These are phyloP conservation scores for Lumnitzera racemosa DNA, from an alignment of 345 rosid species.

Conservation along the genomic window DNA sequence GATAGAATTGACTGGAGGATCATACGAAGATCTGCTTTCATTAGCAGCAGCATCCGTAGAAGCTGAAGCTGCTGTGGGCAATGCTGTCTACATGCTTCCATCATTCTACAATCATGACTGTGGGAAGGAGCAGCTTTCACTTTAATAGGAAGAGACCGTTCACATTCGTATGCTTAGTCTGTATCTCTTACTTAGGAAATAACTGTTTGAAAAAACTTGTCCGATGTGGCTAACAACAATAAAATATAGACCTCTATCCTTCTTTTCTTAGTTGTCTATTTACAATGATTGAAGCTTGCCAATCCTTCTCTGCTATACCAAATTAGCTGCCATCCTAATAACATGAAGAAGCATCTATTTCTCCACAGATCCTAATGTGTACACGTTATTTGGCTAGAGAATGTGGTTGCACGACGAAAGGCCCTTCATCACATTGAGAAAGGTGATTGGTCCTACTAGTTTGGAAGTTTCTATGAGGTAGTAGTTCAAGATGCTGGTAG, in stretches of 20 bases:
- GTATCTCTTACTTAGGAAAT: no score
- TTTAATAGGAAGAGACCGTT: background rate
- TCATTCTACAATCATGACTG: constrained; percentile 89
- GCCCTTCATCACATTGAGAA: constrained; percentile 69
- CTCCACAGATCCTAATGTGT: constrained; percentile 61
- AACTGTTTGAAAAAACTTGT: no score
- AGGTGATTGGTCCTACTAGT: constrained; percentile 29
- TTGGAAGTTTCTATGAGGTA: background rate
- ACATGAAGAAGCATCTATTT: constrained; percentile 3
- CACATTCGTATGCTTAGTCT: no score
- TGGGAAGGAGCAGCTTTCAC: constrained; percentile 22
- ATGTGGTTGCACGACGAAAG: constrained; percentile 60
- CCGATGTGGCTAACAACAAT: no score
- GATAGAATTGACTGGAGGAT: constrained; percentile 63
- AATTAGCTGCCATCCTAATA: background rate
- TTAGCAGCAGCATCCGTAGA: constrained; percentile 72
- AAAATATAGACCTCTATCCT: no score
- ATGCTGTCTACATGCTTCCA: constrained; percentile 79
- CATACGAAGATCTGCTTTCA: constrained; percentile 70
- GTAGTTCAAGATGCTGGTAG: background rate
- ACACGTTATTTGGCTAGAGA: constrained; percentile 70
- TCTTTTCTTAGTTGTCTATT: background rate
- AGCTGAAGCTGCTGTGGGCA: constrained; percentile 78
- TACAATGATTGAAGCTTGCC: background rate
- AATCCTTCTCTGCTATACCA: no score